A percentile compares a stretch with the other conserved stretches of the same genome.
Conservation (phyloP, 1,284 basidiomycete species). For the Boletus mariae region DNA sequence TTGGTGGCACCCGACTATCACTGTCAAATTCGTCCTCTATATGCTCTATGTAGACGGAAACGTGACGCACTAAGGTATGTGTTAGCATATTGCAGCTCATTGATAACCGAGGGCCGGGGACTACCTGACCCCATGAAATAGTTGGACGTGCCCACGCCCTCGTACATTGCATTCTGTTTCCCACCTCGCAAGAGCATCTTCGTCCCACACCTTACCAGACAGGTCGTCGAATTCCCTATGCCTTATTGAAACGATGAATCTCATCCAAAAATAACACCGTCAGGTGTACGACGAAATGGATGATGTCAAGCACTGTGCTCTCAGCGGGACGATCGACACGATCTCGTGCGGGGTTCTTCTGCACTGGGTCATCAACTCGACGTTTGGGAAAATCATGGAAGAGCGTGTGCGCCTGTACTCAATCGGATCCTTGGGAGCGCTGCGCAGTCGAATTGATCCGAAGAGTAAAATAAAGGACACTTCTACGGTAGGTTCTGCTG, state of each 20-base stretch:
- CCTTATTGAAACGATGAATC: constrained; percentile 84
- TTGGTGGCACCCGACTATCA: neutral
- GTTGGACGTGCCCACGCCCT: constrained; percentile 47
- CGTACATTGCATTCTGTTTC: constrained; percentile 65
- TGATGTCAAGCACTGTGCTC: too few species aligned
- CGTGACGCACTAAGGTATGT: neutral
- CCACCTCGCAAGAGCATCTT: constrained; percentile 69
- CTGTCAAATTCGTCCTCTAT: neutral
- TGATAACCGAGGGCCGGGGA: neutral
- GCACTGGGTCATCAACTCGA: too few species aligned
- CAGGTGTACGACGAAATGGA: neutral
- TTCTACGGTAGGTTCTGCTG: too few species aligned
- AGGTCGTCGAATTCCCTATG: constrained; percentile 57
- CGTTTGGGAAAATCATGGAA: too few species aligned
- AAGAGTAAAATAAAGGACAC: too few species aligned
- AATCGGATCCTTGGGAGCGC: too few species aligned
- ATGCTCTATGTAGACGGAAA: neutral
- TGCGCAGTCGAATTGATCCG: too few species aligned
- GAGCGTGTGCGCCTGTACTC: too few species aligned
- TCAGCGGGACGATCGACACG: too few species aligned
- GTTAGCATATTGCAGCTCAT: neutral
- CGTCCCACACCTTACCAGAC: constrained; percentile 68
- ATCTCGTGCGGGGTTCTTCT: too few species aligned
- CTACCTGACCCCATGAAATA: neutral
- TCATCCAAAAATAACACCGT: constrained; percentile 84